Percentiles rank a stretch among this genome's conserved stretches.
phyloP scores from a whole-genome alignment of 2,329 filamentous ascomycete genomes.

The Ploettnerulaceae sp. region DNA sequence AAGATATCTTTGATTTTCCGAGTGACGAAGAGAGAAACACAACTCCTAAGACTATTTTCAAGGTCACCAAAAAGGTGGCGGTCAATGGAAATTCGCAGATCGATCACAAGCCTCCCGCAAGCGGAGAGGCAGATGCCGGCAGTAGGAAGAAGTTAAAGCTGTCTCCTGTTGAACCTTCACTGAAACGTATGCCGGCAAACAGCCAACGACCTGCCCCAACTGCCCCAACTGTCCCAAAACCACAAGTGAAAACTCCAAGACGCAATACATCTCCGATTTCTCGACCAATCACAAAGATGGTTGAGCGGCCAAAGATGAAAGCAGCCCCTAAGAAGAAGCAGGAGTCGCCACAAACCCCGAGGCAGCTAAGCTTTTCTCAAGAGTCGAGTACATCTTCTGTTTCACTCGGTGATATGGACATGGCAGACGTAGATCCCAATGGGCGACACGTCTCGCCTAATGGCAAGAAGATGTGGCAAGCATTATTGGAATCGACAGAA shows the following conservation, averaged over 20 bases:
- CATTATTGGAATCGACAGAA: conserved; percentile 22
- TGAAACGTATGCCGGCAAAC: background rate
- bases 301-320: conserved; percentile 21
- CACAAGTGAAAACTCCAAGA: background rate
- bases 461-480: conserved; percentile 29
- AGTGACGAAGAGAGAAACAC: conserved; percentile 19
- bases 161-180: conserved; percentile 17
- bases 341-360: conserved; percentile 7
- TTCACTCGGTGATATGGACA: conserved; percentile 19
- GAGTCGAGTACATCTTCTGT: conserved; percentile 17
- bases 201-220: background rate
- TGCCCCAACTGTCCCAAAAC: too few species aligned
- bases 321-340: conserved; percentile 1
- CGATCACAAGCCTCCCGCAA: conserved; percentile 5
- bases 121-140: conserved; percentile 4
- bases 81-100: background rate
- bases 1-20: conserved; percentile 26
- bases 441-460: conserved; percentile 25
- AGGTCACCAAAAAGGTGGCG: conserved; percentile 8
- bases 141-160: conserved; percentile 30
- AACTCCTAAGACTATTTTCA: conserved; percentile 17
- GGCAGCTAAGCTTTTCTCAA: conserved; percentile 10
- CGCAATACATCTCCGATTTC: conserved; percentile 13
- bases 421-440: conserved; percentile 22
- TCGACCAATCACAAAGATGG: conserved; percentile 16